Evolutionary conservation across 768 basidiomycete genomes (phyloP), one percentile per base, ranked within the genome.

Genomic region (Mycena indigotica): DNA sequence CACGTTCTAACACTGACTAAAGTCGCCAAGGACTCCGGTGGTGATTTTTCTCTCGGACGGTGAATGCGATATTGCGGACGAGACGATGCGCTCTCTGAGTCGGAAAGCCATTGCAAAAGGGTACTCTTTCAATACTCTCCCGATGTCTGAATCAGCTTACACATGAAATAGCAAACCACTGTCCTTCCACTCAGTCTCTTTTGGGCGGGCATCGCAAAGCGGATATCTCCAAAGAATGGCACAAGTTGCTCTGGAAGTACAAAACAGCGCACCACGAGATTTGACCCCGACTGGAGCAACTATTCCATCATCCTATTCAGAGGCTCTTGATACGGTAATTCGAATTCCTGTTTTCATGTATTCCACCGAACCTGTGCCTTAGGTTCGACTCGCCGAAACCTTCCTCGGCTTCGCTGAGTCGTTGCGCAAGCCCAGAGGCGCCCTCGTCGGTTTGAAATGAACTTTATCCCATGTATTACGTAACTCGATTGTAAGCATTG

Each of bases 11-110:
- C 3, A 13, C 15, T 15, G 21, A 3, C 6, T n/a, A 0, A n/a
- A 28, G 44, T 12, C 13, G 10, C 17, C 38, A 28, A 79, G 81
- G 40, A 67, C 73, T 2, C 81, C 82, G 0, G 73, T 82, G 10
- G 66, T 84, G 26, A 75, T 82, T 53, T 86, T 85, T 67, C 71
- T 84, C 6, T 85, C 84, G 2, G 84, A 84, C 55, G 84, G 84
- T 1, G 77, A 84, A 69, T 79, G 79, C 49, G 13, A 29, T 6
- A 69, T 84, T 25, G 49, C 50, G 0, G 84, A 85, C 38, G 26
- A 67, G 5, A 64, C 67, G 0, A 67, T 82, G 48, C 74, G 76
- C 15, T 72, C 76, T 59, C 55, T 83, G 1, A 78, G 79, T 56
- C 75, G 75, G 12, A 57, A 70, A 2, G 73, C 81, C 0, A 61